Base-by-base conservation (phyloP, 192 early-diverging fungal genomes). In the Coemansia sp. region DNA sequence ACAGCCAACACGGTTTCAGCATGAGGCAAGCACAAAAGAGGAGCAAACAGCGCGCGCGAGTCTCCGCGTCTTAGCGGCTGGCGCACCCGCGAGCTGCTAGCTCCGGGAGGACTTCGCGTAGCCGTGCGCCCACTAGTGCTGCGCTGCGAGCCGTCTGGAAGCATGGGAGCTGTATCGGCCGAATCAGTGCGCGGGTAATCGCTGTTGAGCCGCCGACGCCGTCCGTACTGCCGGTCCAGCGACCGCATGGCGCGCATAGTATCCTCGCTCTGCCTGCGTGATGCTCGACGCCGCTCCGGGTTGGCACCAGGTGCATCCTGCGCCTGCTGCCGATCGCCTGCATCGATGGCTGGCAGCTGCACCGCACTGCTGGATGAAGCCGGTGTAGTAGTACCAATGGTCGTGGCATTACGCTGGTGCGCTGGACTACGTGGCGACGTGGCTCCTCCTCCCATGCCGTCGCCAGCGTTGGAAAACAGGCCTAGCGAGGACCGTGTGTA, bases 191-290 rank as follows among this genome's bases (percentile, higher is more conserved):
- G 36, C 5, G 68, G 62, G 34, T 64, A 66, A 45, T 82, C 80
- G 21, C 68, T 74, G 68, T 82, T 82, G 25, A 82, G 72, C 19
- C 80, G 68, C 27, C 80, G 80, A 10, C 80, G 75, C 19, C 80
- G 71, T 2, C 80, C 80, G 45, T 82, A 82, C 45, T 82, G 80
- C 37, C 80, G 63, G 46, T 76, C 74, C 38, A 82, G 66, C 58
- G 80, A 82, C 58, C 80, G 71, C 80, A 82, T 77, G 15, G 75
- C 73, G 32, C 75, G 75, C 80, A 82, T 77, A 4, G 72, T 67
- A 48, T 82, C 80, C 34, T 74, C 75, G 66, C 75, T 74, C 69
- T 74, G 75, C 19, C 74, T 55, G 15, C 80, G 50, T 5, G 63
- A 31, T 17, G 70, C 74, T 2, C 74, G 74, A 44, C 68, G 63